Conservation (phyloP, 805 yeast genomes). For the Saccharomyces eubayanus region DNA sequence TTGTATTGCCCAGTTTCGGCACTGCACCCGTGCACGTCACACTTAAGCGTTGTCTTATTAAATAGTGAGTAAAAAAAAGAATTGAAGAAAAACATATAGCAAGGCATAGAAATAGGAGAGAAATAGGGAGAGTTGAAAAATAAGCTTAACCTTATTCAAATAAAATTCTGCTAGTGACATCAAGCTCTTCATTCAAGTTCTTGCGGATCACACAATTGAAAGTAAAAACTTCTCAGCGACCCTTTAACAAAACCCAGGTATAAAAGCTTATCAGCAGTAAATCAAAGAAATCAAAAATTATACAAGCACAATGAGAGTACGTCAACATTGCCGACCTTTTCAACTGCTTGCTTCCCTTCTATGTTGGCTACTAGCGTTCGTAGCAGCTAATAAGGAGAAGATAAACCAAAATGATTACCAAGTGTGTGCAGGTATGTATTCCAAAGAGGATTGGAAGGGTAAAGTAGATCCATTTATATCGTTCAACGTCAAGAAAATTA, state of each 20-base stretch:
- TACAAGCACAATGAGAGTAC: neutral
- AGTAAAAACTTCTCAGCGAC: neutral
- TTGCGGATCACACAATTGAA: neutral
- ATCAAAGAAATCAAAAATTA: neutral
- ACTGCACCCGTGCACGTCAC: neutral
- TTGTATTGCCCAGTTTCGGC: neutral
- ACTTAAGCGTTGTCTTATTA: neutral
- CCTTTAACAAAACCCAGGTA: neutral
- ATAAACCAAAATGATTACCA: slow-evolving; percentile 49
- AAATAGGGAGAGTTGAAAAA: neutral
- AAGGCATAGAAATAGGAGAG: neutral
- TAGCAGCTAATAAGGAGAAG: slow-evolving; percentile 35
- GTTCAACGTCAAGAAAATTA: slow-evolving; percentile 35
- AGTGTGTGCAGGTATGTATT: slow-evolving; percentile 84
- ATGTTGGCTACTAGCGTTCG: slow-evolving; percentile 8
- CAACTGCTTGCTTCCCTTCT: neutral
- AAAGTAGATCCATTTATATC: slow-evolving; percentile 52
- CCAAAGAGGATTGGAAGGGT: slow-evolving; percentile 84
- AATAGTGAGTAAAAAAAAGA: neutral
- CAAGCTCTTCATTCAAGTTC: neutral
- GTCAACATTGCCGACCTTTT: neutral
- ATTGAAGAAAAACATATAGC: neutral
- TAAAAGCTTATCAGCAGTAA: neutral
- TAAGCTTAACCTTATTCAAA: neutral
- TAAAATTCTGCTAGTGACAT: neutral